Evolutionary conservation across 257 asterid species (phyloP).

Genomic region (Fraxinus anomala): DNA sequence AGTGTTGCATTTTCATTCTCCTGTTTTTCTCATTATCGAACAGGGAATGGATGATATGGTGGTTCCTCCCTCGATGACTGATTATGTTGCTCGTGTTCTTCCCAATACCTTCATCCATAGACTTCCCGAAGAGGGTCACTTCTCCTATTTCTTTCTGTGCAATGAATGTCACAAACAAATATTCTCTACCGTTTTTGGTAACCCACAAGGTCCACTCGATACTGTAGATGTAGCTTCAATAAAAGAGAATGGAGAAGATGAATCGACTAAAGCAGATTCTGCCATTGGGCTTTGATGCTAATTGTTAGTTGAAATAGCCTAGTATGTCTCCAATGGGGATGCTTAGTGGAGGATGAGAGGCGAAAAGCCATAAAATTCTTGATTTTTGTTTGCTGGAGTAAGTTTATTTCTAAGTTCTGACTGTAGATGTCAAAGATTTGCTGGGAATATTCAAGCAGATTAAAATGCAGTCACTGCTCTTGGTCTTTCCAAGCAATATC

Average conservation of each 20-base stretch:
- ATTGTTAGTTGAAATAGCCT: conserved; percentile 17
- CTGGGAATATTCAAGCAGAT: conserved; percentile 16
- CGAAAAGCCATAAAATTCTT: conserved; percentile 10
- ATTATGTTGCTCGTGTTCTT: conserved; percentile 59
- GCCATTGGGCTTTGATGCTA: conserved; percentile 31
- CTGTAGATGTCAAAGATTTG: conserved; percentile 30
- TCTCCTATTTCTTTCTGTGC: conserved; percentile 69
- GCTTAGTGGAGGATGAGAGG: conserved; percentile 26
- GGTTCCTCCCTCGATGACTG: conserved; percentile 70
- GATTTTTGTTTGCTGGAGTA: conserved; percentile 20
- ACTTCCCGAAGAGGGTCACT: conserved; percentile 85
- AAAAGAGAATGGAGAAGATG: conserved; percentile 33
- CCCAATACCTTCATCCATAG: conserved; percentile 64
- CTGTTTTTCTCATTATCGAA: conserved; percentile 14
- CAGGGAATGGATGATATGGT: conserved; percentile 82
- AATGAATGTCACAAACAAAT: conserved; percentile 74
- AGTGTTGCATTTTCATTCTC: not conserved
- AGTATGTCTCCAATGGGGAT: conserved; percentile 39
- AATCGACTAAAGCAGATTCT: conserved; percentile 26
- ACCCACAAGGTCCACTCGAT: conserved; percentile 62
- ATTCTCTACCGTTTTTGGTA: conserved; percentile 69
- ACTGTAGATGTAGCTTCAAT: conserved; percentile 44
- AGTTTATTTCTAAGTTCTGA: conserved; percentile 34
- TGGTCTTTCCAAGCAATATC: conserved; percentile 61
- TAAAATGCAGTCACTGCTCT: conserved; percentile 61